These are phyloP conservation scores for Benincasa hispida DNA, from an alignment of 306 rosid species.

Conservation along the genomic window DNA sequence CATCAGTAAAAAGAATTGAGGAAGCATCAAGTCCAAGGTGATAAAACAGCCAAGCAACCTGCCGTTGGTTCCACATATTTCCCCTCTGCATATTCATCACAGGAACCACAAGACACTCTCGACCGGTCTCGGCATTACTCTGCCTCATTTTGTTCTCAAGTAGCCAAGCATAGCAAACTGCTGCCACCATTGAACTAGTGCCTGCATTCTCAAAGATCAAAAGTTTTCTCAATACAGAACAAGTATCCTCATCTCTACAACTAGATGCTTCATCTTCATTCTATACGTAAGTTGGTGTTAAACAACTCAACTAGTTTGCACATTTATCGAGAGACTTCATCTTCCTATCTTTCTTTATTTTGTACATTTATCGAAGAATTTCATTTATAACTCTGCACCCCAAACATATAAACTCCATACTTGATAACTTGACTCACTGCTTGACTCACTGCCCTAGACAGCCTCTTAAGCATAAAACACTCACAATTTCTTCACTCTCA, in stretches of 20 bases:
- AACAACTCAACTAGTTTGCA: too few relatives aligned
- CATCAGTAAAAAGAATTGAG: conserved; percentile 56
- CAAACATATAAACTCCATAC: too few relatives aligned
- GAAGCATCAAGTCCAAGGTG: conserved; percentile 61
- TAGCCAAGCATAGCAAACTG: conserved; percentile 71
- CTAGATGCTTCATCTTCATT: not conserved
- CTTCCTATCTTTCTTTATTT: too few relatives aligned
- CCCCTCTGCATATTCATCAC: conserved; percentile 57
- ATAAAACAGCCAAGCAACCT: conserved; percentile 80
- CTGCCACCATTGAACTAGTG: conserved; percentile 75
- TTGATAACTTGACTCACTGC: too few relatives aligned
- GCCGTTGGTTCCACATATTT: conserved; percentile 59
- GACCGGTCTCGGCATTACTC: conserved; percentile 15
- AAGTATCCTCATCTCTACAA: not conserved
- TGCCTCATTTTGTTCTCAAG: conserved; percentile 36
- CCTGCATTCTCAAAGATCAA: conserved; percentile 29
- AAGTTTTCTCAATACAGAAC: not conserved
- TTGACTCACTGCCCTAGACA: too few relatives aligned
- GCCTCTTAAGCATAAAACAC: not conserved
- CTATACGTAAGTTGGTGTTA: too few relatives aligned
- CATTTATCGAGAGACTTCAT: too few relatives aligned
- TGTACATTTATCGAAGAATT: too few relatives aligned
- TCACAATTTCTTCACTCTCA: not conserved
- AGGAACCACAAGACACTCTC: conserved; percentile 36
- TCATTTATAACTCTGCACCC: too few relatives aligned